Percentiles rank a stretch among this genome's conserved stretches.
phyloP scores from a whole-genome alignment of 2,329 filamentous ascomycete genomes.

The Emmonsiellopsis sp. region DNA sequence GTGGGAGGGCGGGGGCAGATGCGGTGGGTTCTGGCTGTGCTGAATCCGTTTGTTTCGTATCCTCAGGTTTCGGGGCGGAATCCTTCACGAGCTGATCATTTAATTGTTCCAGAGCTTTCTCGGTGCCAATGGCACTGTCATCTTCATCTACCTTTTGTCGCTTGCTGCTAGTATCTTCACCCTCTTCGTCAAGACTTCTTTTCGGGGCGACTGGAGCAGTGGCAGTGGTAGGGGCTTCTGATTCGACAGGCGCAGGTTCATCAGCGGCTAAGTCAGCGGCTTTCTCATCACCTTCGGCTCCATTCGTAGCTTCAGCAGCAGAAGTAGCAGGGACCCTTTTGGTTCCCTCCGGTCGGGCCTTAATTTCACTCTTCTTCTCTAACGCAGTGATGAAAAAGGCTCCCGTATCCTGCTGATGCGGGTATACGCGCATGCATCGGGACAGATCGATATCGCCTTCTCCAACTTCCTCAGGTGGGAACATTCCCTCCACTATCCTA shows the following conservation, averaged over 20 bases:
- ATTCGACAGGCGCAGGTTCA: constrained; percentile 15
- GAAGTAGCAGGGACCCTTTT: constrained; percentile 25
- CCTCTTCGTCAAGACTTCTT: constrained; percentile 23
- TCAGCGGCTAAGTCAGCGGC: not conserved
- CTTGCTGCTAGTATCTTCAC: constrained; percentile 25
- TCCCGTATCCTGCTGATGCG: constrained; percentile 90
- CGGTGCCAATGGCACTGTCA: constrained; percentile 14
- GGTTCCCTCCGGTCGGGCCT: constrained; percentile 58
- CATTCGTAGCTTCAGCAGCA: constrained; percentile 9
- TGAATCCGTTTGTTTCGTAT: constrained; percentile 14
- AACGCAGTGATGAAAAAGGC: constrained; percentile 96
- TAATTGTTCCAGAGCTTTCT: not conserved
- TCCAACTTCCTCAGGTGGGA: constrained; percentile 53
- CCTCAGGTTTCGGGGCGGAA: constrained; percentile 15
- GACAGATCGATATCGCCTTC: constrained; percentile 62
- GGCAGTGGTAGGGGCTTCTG: constrained; percentile 20
- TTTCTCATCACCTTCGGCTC: not conserved
- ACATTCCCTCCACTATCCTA: constrained; percentile 72
- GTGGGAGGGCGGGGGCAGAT: constrained; percentile 10
- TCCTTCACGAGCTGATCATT: constrained; percentile 6
- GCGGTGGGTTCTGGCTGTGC: not conserved
- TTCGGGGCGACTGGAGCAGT: constrained; percentile 19
- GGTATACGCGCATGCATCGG: constrained; percentile 86
- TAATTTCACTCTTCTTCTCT: constrained; percentile 83
- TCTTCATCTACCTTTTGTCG: constrained; percentile 29